Base-by-base conservation (phyloP, 371 early-diverging fungal species). In the Mucor velutinosus region DNA sequence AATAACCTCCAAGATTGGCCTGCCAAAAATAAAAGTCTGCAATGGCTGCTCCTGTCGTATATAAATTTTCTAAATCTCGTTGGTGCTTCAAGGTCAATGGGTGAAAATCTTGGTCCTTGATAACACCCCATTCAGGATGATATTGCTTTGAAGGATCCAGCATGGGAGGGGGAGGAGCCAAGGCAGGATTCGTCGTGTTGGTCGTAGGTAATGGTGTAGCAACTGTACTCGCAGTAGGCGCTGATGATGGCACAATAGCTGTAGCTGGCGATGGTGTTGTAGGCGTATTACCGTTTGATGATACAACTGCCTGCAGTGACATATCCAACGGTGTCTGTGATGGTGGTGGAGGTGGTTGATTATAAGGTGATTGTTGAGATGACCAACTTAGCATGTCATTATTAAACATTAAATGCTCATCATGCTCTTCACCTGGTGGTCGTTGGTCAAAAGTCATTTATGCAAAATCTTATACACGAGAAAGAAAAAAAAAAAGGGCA, bases 21-120 rank as follows among this genome's bases (percentile, higher is more conserved):
- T 82, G 82, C 82, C 82, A 82, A 62, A 82, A 82, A 45, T 79
- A 82, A 67, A 82, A 82, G 57, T 82, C 82, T 21, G 73, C 21
- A 49, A 82, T 74, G n/a, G 68, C 56, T 15, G 60, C 30, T 10
- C 78, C 78, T 11, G 70, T 45, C 55, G 58, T 61, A 58, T 66
- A 78, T 4, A 70, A 62, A 64, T 71, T 78, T 58, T 82, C 82
- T 14, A 82, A 60, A 58, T 82, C 82, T 23, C 76, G 71, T 60
- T 82, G 82, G 65, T 82, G 82, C 55, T 82, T 82, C 8, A 76
- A 61, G 19, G 82, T 79, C 23, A 82, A 65, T 12, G 82, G 78
- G 65, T 77, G 79, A 64, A 82, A 82, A 10, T 79, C 82, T 41
- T 75, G 70, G 15, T 81, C 81, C 64, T 76, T 76, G 59, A 78